Conservation (phyloP, 768 basidiomycete species). For the Jaapia argillacea region DNA sequence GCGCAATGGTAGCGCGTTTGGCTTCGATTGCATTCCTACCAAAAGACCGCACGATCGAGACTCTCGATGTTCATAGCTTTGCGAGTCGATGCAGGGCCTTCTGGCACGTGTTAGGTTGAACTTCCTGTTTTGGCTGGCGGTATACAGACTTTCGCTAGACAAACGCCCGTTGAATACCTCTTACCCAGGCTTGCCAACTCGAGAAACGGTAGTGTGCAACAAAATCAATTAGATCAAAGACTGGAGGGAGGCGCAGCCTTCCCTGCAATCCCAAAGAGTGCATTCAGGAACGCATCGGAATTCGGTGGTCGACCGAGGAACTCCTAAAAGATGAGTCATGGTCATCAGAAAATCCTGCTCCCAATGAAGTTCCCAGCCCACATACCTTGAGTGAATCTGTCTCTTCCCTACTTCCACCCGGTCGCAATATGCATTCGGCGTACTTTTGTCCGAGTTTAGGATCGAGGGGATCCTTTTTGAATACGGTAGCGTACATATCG, state of each 20-base stretch:
- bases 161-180: no score
- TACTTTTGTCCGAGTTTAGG: constrained; percentile 57
- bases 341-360: no score
- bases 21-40: constrained; percentile 68
- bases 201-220: no score
- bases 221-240: no score
- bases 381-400: constrained; percentile 65
- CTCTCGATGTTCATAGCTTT: no score
- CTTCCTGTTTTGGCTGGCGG: no score
- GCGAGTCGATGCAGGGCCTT: no score
- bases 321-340: constrained; percentile 33
- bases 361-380: neutral
- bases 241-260: no score
- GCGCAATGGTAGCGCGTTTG: constrained; percentile 13
- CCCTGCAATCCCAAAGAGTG: constrained; percentile 37
- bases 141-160: no score
- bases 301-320: constrained; percentile 73
- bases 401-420: constrained; percentile 76
- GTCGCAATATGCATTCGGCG: constrained; percentile 62
- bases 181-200: no score
- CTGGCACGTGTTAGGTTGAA: no score
- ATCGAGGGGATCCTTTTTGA: constrained; percentile 69
- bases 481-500: constrained; percentile 66
- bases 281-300: constrained; percentile 63
- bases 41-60: no score